Percentiles rank a stretch among this genome's conserved stretches.
phyloP scores from a whole-genome alignment of 2,329 filamentous ascomycete species.

The Hymenoscyphus albidus region DNA sequence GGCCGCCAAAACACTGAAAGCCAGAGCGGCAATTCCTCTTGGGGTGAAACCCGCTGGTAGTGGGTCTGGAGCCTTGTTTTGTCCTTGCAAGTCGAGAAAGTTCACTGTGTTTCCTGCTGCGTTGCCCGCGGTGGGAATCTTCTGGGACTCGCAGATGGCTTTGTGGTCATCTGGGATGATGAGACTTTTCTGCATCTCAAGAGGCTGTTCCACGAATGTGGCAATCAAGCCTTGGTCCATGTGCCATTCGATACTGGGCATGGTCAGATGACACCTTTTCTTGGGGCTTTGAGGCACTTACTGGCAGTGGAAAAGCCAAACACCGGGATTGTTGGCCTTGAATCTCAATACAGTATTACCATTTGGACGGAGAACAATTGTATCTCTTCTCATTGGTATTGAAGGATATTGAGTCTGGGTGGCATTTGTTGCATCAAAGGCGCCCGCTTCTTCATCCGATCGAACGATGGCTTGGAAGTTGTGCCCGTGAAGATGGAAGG shows the following conservation, averaged over 20 bases:
- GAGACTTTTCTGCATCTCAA: conserved; percentile 37
- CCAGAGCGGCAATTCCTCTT: conserved; percentile 32
- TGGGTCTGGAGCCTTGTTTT: conserved; percentile 24
- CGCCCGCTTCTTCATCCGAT: conserved; percentile 53
- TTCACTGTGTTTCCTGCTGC: conserved; percentile 68
- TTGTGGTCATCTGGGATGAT: conserved; percentile 57
- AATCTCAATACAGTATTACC: conserved; percentile 69
- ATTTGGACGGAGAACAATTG: conserved; percentile 58
- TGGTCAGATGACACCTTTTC: background rate
- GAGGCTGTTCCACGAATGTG: conserved; percentile 46
- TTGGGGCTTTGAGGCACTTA: conserved; percentile 34
- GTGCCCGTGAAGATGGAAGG: conserved; percentile 73
- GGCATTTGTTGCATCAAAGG: conserved; percentile 46
- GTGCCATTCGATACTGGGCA: conserved; percentile 74
- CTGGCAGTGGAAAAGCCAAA: conserved; percentile 77
- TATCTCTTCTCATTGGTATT: conserved; percentile 65
- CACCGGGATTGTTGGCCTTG: conserved; percentile 62
- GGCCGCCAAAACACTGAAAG: conserved; percentile 31
- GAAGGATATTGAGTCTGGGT: conserved; percentile 46
- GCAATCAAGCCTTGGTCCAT: conserved; percentile 62
- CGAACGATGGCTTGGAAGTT: conserved; percentile 66
- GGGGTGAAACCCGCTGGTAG: conserved; percentile 32
- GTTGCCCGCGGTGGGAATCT: conserved; percentile 58
- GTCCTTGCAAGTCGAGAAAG: conserved; percentile 59
- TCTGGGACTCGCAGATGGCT: conserved; percentile 52